These are phyloP conservation scores for Hypoxylon crocopeplum DNA, from an alignment of 495 filamentous ascomycete species.

Conservation along the genomic window DNA sequence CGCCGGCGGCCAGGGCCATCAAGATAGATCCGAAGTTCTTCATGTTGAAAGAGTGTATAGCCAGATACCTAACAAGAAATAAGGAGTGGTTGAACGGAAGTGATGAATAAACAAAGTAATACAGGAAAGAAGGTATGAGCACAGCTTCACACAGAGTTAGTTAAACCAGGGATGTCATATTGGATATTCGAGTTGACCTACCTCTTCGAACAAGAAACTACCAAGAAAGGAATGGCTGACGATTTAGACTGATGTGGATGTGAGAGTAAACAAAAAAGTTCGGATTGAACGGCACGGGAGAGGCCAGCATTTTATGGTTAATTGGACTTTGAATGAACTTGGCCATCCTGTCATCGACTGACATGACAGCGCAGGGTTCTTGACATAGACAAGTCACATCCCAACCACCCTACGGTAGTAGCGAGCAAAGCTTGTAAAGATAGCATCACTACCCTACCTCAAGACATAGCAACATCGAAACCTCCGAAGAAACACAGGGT, in stretches of 20 bases:
- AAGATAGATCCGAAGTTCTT: conserved; percentile 49
- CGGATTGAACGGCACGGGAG: conserved; percentile 18
- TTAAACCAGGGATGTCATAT: neutral
- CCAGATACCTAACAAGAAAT: conserved; percentile 34
- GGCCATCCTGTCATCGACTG: conserved; percentile 30
- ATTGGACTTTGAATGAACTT: conserved; percentile 21
- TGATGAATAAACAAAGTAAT: conserved; percentile 19
- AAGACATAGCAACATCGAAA: conserved; percentile 8
- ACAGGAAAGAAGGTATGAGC: conserved; percentile 46
- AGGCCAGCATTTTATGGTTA: conserved; percentile 40
- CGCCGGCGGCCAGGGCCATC: conserved; percentile 43
- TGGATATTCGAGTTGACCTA: conserved; percentile 28
- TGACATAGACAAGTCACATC: conserved; percentile 19
- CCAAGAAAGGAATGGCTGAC: conserved; percentile 37
- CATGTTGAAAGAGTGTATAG: conserved; percentile 45
- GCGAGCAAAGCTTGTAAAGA: conserved; percentile 13
- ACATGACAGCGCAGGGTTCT: conserved; percentile 15
- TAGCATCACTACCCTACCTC: conserved; percentile 6
- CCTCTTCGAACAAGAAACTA: conserved; percentile 44
- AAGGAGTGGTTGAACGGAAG: conserved; percentile 33
- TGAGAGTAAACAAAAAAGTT: conserved; percentile 33
- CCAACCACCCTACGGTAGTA: conserved; percentile 1
- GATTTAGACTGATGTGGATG: conserved; percentile 27
- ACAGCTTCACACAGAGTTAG: conserved; percentile 42
- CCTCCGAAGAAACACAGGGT: conserved; percentile 23